Evolutionary conservation across 768 basidiomycete species (phyloP).

Genomic region (Hypholoma fasciculare): DNA sequence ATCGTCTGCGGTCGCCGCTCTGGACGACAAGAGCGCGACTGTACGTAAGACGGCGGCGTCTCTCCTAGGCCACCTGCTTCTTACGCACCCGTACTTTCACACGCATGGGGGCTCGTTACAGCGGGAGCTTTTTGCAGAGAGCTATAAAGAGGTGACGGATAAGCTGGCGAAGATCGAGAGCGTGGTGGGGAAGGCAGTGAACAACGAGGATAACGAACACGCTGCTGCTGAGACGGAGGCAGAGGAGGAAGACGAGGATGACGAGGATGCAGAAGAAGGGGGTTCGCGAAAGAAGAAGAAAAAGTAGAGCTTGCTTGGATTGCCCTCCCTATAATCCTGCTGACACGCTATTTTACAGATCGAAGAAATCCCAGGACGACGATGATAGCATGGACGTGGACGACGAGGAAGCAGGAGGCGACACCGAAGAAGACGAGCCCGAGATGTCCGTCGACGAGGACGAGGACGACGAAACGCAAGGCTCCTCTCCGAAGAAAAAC

Average conservation of each 20-base stretch:
- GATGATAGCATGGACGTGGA: constrained; percentile 62
- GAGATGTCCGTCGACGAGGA: constrained; percentile 42
- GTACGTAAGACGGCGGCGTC: constrained; percentile 86
- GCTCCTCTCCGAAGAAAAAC: constrained; percentile 34
- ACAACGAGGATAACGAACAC: constrained; percentile 33
- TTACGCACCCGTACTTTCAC: constrained; percentile 87
- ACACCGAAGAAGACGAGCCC: constrained; percentile 33
- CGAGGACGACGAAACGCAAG: constrained; percentile 21
- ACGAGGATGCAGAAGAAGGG: constrained; percentile 36
- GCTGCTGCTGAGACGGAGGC: constrained; percentile 22
- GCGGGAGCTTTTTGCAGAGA: constrained; percentile 67
- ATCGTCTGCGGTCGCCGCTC: constrained; percentile 69
- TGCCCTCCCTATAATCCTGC: background rate
- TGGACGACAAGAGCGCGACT: constrained; percentile 87
- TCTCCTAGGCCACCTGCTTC: constrained; percentile 70
- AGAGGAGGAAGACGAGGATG: constrained; percentile 36
- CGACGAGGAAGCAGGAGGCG: constrained; percentile 34
- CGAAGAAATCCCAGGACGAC: constrained; percentile 27
- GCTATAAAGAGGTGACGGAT: constrained; percentile 60
- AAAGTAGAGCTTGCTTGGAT: constrained; percentile 26
- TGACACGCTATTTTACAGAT: constrained; percentile 16
- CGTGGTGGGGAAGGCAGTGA: constrained; percentile 61
- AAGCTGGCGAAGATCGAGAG: constrained; percentile 75
- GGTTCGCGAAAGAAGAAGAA: constrained; percentile 30
- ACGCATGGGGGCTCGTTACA: constrained; percentile 84